phyloP scores from a whole-genome alignment of 2,329 filamentous ascomycete species.

The Paracamarosporium sp. region DNA sequence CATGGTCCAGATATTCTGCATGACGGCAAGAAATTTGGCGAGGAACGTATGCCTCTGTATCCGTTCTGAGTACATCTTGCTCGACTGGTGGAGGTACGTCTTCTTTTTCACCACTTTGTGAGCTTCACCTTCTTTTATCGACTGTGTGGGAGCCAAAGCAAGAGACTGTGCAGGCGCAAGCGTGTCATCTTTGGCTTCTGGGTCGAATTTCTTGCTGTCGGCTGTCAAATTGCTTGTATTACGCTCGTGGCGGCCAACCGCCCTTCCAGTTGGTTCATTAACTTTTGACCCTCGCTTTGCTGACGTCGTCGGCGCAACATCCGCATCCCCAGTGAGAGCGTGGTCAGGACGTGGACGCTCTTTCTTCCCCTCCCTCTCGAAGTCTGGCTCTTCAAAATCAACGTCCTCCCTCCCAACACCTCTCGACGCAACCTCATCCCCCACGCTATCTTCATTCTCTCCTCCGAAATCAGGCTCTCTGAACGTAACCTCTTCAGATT shows the following conservation, averaged over 20 bases:
- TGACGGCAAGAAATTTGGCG: neutral
- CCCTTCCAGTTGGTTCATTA: neutral
- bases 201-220: neutral
- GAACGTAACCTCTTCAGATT: neutral
- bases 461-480: neutral
- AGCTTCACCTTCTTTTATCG: neutral
- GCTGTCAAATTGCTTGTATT: neutral
- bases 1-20: conserved; percentile 9
- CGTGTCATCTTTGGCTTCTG: neutral
- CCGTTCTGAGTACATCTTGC: neutral
- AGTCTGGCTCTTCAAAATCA: neutral
- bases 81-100: neutral
- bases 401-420: neutral
- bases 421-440: neutral
- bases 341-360: neutral
- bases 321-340: neutral
- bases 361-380: neutral
- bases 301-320: neutral
- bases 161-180: neutral
- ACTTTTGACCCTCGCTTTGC: neutral
- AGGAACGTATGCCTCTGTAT: neutral
- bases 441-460: neutral
- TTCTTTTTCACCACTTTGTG: neutral
- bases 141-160: neutral
- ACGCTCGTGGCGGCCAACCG: neutral